Base-by-base conservation (phyloP, 2,329 filamentous ascomycete species). In the Colletotrichum liaoningense region DNA sequence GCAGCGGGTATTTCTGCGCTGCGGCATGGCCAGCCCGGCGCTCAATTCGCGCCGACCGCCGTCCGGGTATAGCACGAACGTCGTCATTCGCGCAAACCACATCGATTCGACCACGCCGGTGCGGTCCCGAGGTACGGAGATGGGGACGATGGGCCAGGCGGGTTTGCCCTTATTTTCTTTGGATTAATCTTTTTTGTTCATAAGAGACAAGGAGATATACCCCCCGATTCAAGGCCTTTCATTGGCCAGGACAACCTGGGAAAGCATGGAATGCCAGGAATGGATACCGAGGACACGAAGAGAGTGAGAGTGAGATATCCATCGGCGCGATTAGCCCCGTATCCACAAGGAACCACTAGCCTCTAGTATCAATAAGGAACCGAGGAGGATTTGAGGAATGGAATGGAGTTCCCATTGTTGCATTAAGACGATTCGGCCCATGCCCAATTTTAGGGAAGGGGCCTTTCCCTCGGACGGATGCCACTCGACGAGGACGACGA, bases 101-200 rank as follows among this genome's bases (percentile, higher is more conserved):
- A n/a, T 24, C n/a, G 2, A 24, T 12, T 54, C 16, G n/a, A 24
- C n/a, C 30, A n/a, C 59, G 42, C 60, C 60, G 60, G 26, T 52
- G 35, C 60, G 60, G 46, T 63, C 28, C 60, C 60, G 60, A 54
- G 46, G 59, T 49, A n/a, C 42, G 42, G 42, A 49, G 42, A 49
- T 49, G 42, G 42, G 42, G 42, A 49, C 38, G 42, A 49, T 49
- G 42, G 42, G 42, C 19, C 19, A n/a, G 42, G 42, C 42, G 42
- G 42, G 42, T 49, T 49, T n/a, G 42, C 42, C 42, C 42, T 49
- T 49, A 49, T n/a, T 49, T 49, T 49, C 16, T 49, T 49, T 49
- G 42, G 9, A 49, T 49, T 49, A 49, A 49, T 49, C 42, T 16
- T 22, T 30, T 22, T 35, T 54, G 26, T 49, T 49, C 42, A 49